phyloP scores from a whole-genome alignment of 306 rosid species.

The Fragaria ananassa region DNA sequence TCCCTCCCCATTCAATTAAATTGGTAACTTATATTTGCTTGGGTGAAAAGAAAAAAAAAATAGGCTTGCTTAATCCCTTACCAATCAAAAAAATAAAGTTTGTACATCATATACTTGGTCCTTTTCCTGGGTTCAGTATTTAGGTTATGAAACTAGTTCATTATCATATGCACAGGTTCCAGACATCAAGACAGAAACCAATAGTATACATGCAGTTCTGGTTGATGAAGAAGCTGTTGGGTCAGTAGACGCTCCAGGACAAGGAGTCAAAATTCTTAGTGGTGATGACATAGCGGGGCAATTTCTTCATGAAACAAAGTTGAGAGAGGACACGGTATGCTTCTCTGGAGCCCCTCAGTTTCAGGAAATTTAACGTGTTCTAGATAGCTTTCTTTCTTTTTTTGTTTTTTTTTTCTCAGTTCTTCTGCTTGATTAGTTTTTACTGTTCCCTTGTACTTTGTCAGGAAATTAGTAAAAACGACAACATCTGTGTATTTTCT shows the following conservation, averaged over 20 bases:
- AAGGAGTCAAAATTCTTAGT: constrained; percentile 57
- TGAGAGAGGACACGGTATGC: constrained; percentile 20
- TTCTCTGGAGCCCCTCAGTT: neutral
- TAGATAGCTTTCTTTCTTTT: neutral
- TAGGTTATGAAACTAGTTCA: neutral
- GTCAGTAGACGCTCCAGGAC: constrained; percentile 41
- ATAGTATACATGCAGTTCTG: constrained; percentile 41
- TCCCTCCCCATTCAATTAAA: neutral
- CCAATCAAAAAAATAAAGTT: neutral
- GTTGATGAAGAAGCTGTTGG: constrained; percentile 83
- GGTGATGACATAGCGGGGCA: constrained; percentile 23
- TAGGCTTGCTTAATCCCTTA: neutral
- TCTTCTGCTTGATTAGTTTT: neutral
- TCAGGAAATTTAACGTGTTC: neutral
- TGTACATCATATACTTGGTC: neutral
- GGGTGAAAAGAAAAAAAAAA: neutral
- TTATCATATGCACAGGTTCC: constrained; percentile 44
- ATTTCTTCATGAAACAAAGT: constrained; percentile 12
- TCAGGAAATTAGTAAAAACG: neutral
- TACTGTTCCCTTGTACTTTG: neutral
- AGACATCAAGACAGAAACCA: constrained; percentile 32
- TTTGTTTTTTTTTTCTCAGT: neutral
- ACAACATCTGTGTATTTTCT: neutral
- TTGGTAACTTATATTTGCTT: neutral
- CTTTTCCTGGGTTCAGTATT: neutral